phyloP scores from a whole-genome alignment of 495 filamentous ascomycete genomes.

The Penicillium coffeae region DNA sequence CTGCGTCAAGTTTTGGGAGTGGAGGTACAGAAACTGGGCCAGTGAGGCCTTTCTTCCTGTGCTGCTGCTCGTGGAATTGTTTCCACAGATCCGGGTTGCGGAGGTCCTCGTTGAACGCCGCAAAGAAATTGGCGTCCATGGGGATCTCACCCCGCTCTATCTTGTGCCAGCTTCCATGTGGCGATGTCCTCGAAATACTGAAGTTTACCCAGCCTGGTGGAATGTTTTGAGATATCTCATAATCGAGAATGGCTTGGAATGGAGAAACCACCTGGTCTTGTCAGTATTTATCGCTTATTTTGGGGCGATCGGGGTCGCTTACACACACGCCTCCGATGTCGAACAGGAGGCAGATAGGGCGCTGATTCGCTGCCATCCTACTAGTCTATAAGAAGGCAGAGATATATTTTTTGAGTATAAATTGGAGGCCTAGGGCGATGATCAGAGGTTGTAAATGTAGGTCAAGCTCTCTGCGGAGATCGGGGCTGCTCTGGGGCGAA shows the following conservation, averaged over 20 bases:
- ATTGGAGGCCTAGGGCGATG: neutral
- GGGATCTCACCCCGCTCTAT: conserved; percentile 72
- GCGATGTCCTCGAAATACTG: conserved; percentile 72
- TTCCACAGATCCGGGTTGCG: conserved; percentile 62
- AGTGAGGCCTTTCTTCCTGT: conserved; percentile 24
- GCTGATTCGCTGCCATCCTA: conserved; percentile 36
- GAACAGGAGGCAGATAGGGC: conserved; percentile 80
- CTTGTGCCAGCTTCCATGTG: conserved; percentile 83
- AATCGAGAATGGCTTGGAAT: conserved; percentile 87
- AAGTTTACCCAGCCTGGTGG: conserved; percentile 88
- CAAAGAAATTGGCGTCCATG: conserved; percentile 71
- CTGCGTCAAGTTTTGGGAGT: conserved; percentile 70
- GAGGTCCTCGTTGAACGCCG: conserved; percentile 71
- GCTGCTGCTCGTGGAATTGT: conserved; percentile 46
- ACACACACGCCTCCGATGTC: conserved; percentile 98
- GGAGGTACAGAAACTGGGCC: conserved; percentile 47
- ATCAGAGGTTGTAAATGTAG: neutral
- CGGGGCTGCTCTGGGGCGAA: conserved; percentile 9
- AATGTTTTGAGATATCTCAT: conserved; percentile 70
- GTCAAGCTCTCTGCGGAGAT: neutral
- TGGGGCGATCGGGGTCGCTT: conserved; percentile 32
- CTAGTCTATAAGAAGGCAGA: too few relatives aligned
- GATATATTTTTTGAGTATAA: too few relatives aligned
- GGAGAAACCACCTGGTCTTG: conserved; percentile 73
- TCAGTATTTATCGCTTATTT: neutral